Percentiles rank a stretch among this genome's conserved stretches.
Conservation (phyloP, 208 protist genomes). For the Leishmania braziliensis region DNA sequence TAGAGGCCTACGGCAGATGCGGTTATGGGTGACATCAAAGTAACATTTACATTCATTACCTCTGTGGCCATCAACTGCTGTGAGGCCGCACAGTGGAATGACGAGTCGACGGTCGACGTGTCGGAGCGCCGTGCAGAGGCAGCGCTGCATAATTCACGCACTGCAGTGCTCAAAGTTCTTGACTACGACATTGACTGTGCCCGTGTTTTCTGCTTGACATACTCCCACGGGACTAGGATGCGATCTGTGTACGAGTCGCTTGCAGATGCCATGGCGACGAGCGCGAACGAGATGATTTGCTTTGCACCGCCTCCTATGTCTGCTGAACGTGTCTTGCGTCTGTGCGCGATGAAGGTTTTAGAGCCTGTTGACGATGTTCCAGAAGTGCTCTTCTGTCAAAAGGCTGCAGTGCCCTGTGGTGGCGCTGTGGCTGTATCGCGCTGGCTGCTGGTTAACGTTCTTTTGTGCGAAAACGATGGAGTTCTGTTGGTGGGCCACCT, state of each 20-base stretch:
- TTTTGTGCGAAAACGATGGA: conserved; percentile 35
- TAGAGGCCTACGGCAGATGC: background rate
- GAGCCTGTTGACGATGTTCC: conserved; percentile 34
- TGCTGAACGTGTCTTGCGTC: background rate
- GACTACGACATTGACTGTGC: conserved; percentile 15
- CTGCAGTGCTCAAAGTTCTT: conserved; percentile 12
- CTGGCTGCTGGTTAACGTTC: conserved; percentile 43
- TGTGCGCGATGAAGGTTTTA: conserved; percentile 34
- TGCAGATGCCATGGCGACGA: background rate
- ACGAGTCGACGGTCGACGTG: background rate
- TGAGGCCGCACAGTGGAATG: background rate
- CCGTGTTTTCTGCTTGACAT: conserved; percentile 6
- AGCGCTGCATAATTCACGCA: background rate
- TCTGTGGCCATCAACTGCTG: conserved; percentile 16
- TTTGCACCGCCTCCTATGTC: conserved; percentile 30
- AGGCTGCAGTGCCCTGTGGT: background rate
- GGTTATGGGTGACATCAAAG: conserved; percentile 13
- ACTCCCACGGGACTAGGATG: background rate
- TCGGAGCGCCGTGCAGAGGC: background rate
- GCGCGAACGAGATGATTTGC: background rate
- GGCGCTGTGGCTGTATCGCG: background rate
- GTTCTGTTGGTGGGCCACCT: conserved; percentile 36
- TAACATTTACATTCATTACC: conserved; percentile 35
- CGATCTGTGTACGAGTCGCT: conserved; percentile 1
- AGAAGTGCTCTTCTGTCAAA: conserved; percentile 47